These are phyloP conservation scores for Rhytidiadelphus loreus DNA, from an alignment of 225 moss, liverwort and hornwort genomes.

Conservation along the genomic window DNA sequence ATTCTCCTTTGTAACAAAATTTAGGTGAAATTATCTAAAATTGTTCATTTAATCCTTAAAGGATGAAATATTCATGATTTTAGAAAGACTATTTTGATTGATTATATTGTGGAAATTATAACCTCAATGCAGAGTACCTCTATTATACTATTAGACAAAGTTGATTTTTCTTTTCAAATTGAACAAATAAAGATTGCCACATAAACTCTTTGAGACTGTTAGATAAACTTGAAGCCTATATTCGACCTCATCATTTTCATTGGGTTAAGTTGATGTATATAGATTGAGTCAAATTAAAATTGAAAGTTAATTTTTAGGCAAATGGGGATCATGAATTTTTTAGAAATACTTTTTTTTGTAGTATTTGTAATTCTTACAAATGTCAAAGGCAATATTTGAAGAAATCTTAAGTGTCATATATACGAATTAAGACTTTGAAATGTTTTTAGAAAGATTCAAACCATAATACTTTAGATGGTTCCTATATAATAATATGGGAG, in stretches of 20 bases:
- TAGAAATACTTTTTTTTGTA: fast-evolving
- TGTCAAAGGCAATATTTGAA: not conserved
- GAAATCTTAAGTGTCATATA: not conserved
- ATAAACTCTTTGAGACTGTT: not conserved
- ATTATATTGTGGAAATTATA: not conserved
- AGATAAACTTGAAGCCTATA: not conserved
- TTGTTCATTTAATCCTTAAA: not conserved
- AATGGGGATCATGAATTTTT: not conserved
- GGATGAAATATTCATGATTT: not conserved
- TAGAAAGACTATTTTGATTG: not conserved
- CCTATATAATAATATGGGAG: not conserved
- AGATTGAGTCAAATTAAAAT: not conserved
- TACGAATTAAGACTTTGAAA: not conserved
- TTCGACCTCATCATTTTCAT: not conserved
- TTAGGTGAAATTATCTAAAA: not conserved
- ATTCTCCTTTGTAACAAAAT: not conserved
- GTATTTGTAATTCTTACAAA: not conserved
- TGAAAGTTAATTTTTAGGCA: not conserved
- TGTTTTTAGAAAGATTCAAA: not conserved
- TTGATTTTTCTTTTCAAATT: not conserved
- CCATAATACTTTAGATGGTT: no score
- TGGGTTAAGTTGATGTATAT: not conserved
- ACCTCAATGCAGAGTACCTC: not conserved
- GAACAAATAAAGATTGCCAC: not conserved
- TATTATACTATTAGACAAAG: not conserved